These are phyloP conservation scores for Sambucus nigra DNA, from an alignment of 129 eudicot genomes.

Conservation along the genomic window DNA sequence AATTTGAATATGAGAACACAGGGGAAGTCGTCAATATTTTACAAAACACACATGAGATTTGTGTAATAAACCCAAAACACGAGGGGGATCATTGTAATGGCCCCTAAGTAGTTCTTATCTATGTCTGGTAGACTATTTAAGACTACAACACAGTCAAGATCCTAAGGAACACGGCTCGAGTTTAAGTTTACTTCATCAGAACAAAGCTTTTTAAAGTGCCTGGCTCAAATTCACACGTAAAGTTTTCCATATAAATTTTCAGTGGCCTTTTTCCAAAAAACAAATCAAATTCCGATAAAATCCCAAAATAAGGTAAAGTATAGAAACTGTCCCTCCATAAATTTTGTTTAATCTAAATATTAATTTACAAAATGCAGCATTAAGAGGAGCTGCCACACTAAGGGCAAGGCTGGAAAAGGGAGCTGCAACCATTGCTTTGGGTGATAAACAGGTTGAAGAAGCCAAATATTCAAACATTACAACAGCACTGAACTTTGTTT, in stretches of 20 bases:
- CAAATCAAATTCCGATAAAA: neutral
- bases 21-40: too few relatives aligned
- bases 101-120: too few relatives aligned
- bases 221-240: neutral
- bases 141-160: too few relatives aligned
- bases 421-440: constrained; percentile 34
- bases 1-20: too few relatives aligned
- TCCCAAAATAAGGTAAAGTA: neutral
- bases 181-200: too few relatives aligned
- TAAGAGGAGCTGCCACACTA: constrained; percentile 86
- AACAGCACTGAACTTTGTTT: constrained; percentile 50
- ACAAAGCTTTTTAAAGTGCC: neutral
- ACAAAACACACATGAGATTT: too few relatives aligned
- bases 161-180: too few relatives aligned
- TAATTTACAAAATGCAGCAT: constrained; percentile 30
- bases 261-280: neutral
- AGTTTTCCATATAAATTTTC: neutral
- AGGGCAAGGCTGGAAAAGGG: constrained; percentile 70
- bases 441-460: constrained; percentile 45
- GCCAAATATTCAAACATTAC: constrained; percentile 39
- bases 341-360: neutral
- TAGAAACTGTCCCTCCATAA: neutral
- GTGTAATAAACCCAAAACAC: too few relatives aligned
- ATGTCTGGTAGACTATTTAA: too few relatives aligned
- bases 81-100: too few relatives aligned